Percentiles rank a stretch among this genome's conserved stretches.
Evolutionary conservation across 495 filamentous ascomycete species (phyloP).

Genomic region (Endocarpon pusillum): DNA sequence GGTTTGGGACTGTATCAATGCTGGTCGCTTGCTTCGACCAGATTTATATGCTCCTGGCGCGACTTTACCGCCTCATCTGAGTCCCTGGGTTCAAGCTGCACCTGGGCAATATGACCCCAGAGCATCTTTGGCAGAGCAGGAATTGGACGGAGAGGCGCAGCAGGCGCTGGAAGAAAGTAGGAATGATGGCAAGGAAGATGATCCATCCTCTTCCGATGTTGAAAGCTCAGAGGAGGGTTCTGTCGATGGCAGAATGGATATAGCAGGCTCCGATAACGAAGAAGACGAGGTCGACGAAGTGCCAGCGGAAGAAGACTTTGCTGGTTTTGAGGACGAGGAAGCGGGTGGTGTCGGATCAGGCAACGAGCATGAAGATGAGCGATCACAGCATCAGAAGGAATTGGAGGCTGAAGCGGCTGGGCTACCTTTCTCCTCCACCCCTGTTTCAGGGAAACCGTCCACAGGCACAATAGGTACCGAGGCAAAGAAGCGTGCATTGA

Average conservation of each 20-base stretch:
- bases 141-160: slow-evolving; percentile 70
- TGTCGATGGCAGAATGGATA: slow-evolving; percentile 41
- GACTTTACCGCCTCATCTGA: slow-evolving; percentile 79
- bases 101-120: slow-evolving; percentile 82
- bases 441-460: slow-evolving; percentile 18
- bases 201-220: neutral
- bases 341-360: slow-evolving; percentile 27
- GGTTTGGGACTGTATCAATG: slow-evolving; percentile 94
- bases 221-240: slow-evolving; percentile 19
- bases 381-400: slow-evolving; percentile 60
- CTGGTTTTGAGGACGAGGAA: slow-evolving; percentile 25
- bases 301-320: slow-evolving; percentile 22
- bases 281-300: slow-evolving; percentile 25
- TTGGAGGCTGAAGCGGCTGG: slow-evolving; percentile 75
- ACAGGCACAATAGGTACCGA: slow-evolving; percentile 42
- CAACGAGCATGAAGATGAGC: slow-evolving; percentile 33
- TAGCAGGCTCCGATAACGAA: slow-evolving; percentile 31
- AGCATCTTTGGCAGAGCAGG: slow-evolving; percentile 52
- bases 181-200: slow-evolving; percentile 27
- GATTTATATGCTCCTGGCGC: slow-evolving; percentile 84
- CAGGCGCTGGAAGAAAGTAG: slow-evolving; percentile 44
- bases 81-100: slow-evolving; percentile 81
- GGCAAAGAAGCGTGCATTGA: slow-evolving; percentile 46
- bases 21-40: slow-evolving; percentile 66
- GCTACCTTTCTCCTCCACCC: slow-evolving; percentile 25